phyloP scores from a whole-genome alignment of 139 green algal genomes.

The Closterium sp. region DNA sequence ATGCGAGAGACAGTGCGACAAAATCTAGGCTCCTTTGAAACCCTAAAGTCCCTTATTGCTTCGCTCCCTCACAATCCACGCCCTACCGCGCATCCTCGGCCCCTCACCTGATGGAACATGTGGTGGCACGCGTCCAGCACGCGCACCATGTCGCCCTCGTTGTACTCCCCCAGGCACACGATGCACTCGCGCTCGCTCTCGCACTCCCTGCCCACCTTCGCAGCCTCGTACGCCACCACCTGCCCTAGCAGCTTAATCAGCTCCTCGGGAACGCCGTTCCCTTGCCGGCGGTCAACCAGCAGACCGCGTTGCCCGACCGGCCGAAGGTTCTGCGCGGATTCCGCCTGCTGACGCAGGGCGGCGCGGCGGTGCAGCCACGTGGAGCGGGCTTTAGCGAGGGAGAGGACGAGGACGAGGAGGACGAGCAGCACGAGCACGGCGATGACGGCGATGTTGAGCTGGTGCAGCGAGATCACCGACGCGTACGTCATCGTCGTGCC shows the following conservation, averaged over 20 bases:
- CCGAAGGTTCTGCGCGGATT: background rate
- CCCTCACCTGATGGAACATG: slow-evolving; percentile 18
- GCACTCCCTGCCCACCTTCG: slow-evolving; percentile 9
- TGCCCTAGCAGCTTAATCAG: background rate
- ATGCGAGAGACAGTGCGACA: no score
- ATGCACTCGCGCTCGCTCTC: slow-evolving; percentile 25
- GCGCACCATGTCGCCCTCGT: slow-evolving; percentile 6
- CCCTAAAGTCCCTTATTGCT: no score
- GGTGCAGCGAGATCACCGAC: slow-evolving; percentile 11
- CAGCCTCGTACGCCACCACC: background rate
- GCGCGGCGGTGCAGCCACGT: slow-evolving; percentile 3
- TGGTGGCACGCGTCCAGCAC: slow-evolving; percentile 16
- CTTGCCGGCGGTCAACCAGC: background rate
- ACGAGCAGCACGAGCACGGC: slow-evolving; percentile 18
- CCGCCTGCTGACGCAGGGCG: background rate
- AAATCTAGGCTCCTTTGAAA: no score
- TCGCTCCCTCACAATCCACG: background rate
- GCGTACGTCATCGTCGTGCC: background rate
- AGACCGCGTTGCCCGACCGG: background rate
- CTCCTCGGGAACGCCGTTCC: slow-evolving; percentile 11
- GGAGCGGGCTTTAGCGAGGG: slow-evolving; percentile 1
- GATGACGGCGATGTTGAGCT: slow-evolving; percentile 2
- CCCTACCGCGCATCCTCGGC: background rate
- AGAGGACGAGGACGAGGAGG: slow-evolving; percentile 5
- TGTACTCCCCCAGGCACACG: slow-evolving; percentile 28